A percentile compares a stretch with the other conserved stretches of the same genome.
These are phyloP conservation scores for Penicillium sp. DNA, from an alignment of 2,329 filamentous ascomycete species.

Conservation along the genomic window DNA sequence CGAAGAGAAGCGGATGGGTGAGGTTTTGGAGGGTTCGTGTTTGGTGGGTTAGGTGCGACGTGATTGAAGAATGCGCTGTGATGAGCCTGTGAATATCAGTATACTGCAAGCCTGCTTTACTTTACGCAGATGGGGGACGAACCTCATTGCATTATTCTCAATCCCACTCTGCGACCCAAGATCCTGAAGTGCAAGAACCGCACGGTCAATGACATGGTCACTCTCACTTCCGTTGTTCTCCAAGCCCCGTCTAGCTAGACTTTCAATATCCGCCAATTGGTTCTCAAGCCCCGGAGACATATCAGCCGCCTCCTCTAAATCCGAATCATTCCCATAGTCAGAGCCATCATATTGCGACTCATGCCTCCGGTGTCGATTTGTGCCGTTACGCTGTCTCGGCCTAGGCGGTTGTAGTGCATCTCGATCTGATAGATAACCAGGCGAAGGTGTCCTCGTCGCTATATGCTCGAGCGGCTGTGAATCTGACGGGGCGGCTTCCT, in stretches of 20 bases:
- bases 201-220: slow-evolving; percentile 58
- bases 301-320: slow-evolving; percentile 57
- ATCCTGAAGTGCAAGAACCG: slow-evolving; percentile 58
- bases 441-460: slow-evolving; percentile 32
- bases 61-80: slow-evolving; percentile 62
- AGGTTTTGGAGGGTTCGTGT: slow-evolving; percentile 64
- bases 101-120: background rate
- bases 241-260: slow-evolving; percentile 57
- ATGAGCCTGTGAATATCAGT: slow-evolving; percentile 52
- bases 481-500: slow-evolving; percentile 36
- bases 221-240: slow-evolving; percentile 57
- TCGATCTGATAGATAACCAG: slow-evolving; percentile 28
- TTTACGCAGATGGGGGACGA: slow-evolving; percentile 25
- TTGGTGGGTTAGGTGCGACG: slow-evolving; percentile 65
- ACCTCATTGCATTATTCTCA: slow-evolving; percentile 62
- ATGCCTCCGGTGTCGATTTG: slow-evolving; percentile 43
- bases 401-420: slow-evolving; percentile 41
- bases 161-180: slow-evolving; percentile 60
- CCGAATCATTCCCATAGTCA: slow-evolving; percentile 62
- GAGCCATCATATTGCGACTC: slow-evolving; percentile 61
- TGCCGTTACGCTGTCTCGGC: slow-evolving; percentile 44
- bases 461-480: slow-evolving; percentile 36
- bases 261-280: slow-evolving; percentile 61
- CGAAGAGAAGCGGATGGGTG: slow-evolving; percentile 63
- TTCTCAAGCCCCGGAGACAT: slow-evolving; percentile 61